Percentiles rank a stretch among this genome's conserved stretches.
These are phyloP conservation scores for Pseudogymnoascus sp. DNA, from an alignment of 2,329 filamentous ascomycete genomes.

Conservation along the genomic window DNA sequence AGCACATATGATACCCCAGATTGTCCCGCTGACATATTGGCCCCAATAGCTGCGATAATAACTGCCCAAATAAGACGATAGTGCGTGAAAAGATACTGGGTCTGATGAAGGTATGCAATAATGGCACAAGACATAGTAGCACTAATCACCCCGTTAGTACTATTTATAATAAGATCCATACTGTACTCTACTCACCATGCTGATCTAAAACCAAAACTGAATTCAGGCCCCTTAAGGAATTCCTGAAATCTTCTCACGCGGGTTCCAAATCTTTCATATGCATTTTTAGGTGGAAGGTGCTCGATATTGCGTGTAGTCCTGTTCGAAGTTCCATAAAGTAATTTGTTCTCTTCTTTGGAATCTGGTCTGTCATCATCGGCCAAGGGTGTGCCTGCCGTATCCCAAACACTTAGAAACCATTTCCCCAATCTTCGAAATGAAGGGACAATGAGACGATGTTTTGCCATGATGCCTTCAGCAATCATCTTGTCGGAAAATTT, in stretches of 20 bases:
- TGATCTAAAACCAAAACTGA: slow-evolving; percentile 12
- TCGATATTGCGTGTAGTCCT: slow-evolving; percentile 11
- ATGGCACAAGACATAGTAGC: slow-evolving; percentile 10
- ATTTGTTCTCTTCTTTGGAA: slow-evolving; percentile 4
- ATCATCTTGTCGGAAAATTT: slow-evolving; percentile 7
- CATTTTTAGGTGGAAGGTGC: background rate
- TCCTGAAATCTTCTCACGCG: slow-evolving; percentile 7
- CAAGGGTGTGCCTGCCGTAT: background rate
- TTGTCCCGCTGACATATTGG: slow-evolving; percentile 10
- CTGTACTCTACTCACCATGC: slow-evolving; percentile 9
- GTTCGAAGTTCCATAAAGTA: slow-evolving; percentile 8
- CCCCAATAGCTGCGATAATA: slow-evolving; percentile 11
- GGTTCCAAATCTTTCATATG: slow-evolving; percentile 6
- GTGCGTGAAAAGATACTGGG: slow-evolving; percentile 6
- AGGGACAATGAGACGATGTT: background rate
- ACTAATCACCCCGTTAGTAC: slow-evolving; percentile 3
- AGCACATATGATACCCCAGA: slow-evolving; percentile 10
- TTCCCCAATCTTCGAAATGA: background rate
- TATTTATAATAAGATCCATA: background rate
- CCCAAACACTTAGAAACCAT: slow-evolving; percentile 5
- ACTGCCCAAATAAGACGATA: slow-evolving; percentile 10
- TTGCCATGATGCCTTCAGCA: slow-evolving; percentile 10
- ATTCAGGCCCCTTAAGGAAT: slow-evolving; percentile 6
- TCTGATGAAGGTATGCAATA: slow-evolving; percentile 10
- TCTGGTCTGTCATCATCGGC: slow-evolving; percentile 5